Evolutionary conservation across 805 yeast genomes (phyloP), one percentile per base, ranked within the genome.

Genomic region (Metschnikowia hibisci): DNA sequence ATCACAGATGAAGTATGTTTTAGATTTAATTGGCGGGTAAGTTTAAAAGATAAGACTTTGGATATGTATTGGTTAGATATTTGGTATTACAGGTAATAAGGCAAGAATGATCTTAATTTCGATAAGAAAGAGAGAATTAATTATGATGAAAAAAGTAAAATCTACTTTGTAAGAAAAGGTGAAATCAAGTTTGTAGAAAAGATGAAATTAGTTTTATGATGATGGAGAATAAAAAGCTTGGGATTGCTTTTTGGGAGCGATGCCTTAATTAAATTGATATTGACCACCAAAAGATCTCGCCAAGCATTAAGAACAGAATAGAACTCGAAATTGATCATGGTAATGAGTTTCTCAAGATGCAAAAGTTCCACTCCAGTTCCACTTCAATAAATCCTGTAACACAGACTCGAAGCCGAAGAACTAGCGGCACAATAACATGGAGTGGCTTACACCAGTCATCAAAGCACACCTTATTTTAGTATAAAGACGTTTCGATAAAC

Each of bases 331-430:
- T 83, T 81, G 18, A 84, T 53, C 23, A 74, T 56, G 14, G 66
- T 54, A 7, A 87, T 69, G 34, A 91, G 69, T 55, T 84, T 84
- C 7, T 76, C 78, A 10, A 84, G 57, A 62, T 87, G 96, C 32
- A 85, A 63, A 13, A 80, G 63, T 60, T 87, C 95, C 22, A 85
- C 80, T 0, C 95, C 95, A 15, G 80, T n/a, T n/a, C n/a, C n/a
- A n/a, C n/a, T n/a, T n/a, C n/a, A n/a, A n/a, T 73, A 58, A 83
- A 87, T 3, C 96, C 96, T 3, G 87, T 77, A 3, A 84, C 69
- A 47, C 84, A 72, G 4, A 84, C 66, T 39, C 56, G 56, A 46
- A 59, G 63, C 32, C 52, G 51, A 14, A 42, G 52, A 4, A 43
- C 47, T 43, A 62, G 56, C 36, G 55, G 56, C 12, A 57, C 51